Base-by-base conservation (phyloP, 768 basidiomycete species). In the Trametes cingulata region DNA sequence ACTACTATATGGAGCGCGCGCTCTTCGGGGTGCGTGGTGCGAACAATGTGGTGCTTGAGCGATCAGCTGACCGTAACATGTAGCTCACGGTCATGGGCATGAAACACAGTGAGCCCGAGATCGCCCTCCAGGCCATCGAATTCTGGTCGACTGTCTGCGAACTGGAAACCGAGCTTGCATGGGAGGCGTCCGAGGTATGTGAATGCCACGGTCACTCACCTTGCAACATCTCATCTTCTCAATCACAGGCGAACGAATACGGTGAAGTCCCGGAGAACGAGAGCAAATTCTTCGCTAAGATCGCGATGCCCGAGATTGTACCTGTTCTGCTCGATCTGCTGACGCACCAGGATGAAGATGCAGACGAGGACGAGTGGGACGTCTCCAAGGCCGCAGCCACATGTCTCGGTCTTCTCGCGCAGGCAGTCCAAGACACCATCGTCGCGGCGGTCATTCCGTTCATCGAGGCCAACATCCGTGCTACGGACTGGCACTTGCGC, bases 91-190 rank as follows among this genome's bases (percentile, higher is more conserved):
- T 98, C 20, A 86, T 97, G 72, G 97, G 97, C 39, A 99, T 99
- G 97, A 94, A 94, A 73, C 88, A 95, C 67, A 74, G 77, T 7
- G 95, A 98, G 65, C 95, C 97, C 67, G 79, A 86, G 7, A 95
- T 99, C 37, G 93, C 95, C 0, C 75, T 98, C 27, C 97, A 99
- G 73, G 97, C 97, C 22, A 89, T 99, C 52, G 97, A 99, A 71
- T 99, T 99, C 75, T 99, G 97, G 97, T 95, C 95, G 5, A 98
- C 96, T 8, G 96, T 98, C 1, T 98, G 95, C 69, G 96, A 99
- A 72, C 93, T 97, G 73, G 97, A 99, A 73, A 87, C 94, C 22
- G 95, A 98, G 58, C 79, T 98, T 48, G 87, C 90, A 19, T 82
- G 93, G 65, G 95, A 98, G 70, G 91, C 91, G 1, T 88, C 92